Base-by-base conservation (phyloP, 257 asterid species). In the Salvia miltiorrhiza region DNA sequence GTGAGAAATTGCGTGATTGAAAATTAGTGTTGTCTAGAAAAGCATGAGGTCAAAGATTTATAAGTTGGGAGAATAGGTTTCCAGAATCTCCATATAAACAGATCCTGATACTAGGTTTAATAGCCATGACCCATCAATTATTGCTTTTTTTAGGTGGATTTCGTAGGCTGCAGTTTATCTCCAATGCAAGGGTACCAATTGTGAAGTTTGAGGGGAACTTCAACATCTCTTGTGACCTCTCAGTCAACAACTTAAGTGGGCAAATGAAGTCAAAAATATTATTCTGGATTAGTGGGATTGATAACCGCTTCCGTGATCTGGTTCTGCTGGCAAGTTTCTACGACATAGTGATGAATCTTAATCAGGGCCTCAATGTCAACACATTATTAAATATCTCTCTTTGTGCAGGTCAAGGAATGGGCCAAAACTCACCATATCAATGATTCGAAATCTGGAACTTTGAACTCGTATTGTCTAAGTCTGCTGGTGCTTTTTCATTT, bases 391-490 rank as follows among this genome's bases (percentile, higher is more conserved):
- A 33, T 67, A 23, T 72, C 57, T 77, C 52, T 59, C 47, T 76
- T 69, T 78, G 41, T 77, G 91, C 89, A 94, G 99, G 96, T 91
- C 72, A 94, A 94, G 78, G 96, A 91, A 77, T 94, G 99, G 99
- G 97, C 99, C 39, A 89, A 86, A 80, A 73, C 87, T 62, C 90
- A 91, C 72, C 79, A 64, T 56, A 82, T 91, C 55, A 94, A 91
- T 78, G 96, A 94, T 70, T 82, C 99, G 19, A 94, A 83, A 77
- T 60, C 81, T 65, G 99, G 97, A 76, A 74, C 85, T 57, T 77
- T 94, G 77, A 94, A 89, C 78, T 94, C 99, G 0, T 94, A 91
- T 70, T 83, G 89, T 59, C 85, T 94, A 48, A 79, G 93, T 85
- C 82, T 91, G 85, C 96, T 94, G 49, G 97, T 94, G 23, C 63